A percentile compares a stretch with the other conserved stretches of the same genome.
These are phyloP conservation scores for Porodaedalea pini DNA, from an alignment of 1,284 basidiomycete genomes.

Conservation along the genomic window DNA sequence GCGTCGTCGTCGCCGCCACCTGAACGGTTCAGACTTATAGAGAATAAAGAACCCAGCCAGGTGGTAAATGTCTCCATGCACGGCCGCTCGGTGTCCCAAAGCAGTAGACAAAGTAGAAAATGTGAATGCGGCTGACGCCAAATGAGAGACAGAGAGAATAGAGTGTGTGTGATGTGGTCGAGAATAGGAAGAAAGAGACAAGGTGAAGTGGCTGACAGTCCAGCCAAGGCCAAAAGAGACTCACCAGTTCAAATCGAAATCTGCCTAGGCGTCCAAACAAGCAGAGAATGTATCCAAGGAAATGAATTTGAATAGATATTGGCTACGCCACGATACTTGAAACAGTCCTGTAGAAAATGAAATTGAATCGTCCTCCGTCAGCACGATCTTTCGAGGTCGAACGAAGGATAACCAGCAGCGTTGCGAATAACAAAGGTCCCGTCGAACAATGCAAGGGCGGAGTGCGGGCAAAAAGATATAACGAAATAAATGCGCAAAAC, in stretches of 20 bases:
- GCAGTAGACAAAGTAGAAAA: neutral
- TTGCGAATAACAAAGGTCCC: neutral
- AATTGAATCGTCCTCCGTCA: neutral
- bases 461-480: neutral
- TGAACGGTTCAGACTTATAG: neutral
- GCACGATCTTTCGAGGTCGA: neutral
- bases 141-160: neutral
- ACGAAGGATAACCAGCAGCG: neutral
- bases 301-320: neutral
- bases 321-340: neutral
- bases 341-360: neutral
- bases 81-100: neutral
- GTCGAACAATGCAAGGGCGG: neutral
- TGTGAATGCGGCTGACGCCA: neutral
- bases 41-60: neutral
- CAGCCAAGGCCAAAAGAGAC: neutral
- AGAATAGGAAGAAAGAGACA: neutral
- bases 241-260: constrained; percentile 14
- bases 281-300: neutral
- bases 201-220: constrained; percentile 1
- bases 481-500: neutral
- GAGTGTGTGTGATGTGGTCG: neutral
- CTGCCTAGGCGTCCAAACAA: neutral
- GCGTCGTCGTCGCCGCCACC: neutral
- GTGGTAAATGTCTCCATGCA: neutral